Evolutionary conservation across 176 grass and related monocot species (phyloP).

Genomic region (Bromus sterilis): DNA sequence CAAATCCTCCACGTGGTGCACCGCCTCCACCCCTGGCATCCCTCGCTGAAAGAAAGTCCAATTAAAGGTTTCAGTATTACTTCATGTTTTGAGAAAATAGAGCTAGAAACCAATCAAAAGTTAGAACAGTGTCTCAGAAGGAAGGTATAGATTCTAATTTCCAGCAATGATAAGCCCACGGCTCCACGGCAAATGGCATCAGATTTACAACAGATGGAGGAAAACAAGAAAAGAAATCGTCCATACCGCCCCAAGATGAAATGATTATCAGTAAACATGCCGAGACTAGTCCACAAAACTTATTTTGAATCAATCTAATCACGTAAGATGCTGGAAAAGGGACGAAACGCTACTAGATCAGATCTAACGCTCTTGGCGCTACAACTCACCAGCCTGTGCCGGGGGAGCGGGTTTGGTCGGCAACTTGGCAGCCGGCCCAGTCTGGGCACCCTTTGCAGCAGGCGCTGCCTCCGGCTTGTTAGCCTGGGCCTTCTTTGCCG

Average conservation of each 20-base stretch:
- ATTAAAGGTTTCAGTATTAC: background rate
- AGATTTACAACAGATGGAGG: background rate
- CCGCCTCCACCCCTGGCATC: constrained; percentile 27
- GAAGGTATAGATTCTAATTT: constrained; percentile 15
- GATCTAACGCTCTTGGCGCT: constrained; percentile 2
- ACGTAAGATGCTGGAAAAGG: background rate
- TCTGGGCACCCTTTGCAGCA: constrained; percentile 24
- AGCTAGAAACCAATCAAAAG: background rate
- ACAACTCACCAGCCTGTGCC: constrained; percentile 51
- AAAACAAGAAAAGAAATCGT: background rate
- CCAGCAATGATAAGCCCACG: background rate
- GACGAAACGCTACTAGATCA: background rate
- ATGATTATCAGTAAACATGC: background rate
- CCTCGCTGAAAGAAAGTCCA: constrained; percentile 36
- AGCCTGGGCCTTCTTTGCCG: constrained; percentile 45
- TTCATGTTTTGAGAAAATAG: background rate
- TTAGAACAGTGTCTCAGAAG: background rate
- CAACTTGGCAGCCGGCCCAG: constrained; percentile 41
- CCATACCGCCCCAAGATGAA: background rate
- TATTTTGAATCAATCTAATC: background rate
- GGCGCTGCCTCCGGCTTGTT: constrained; percentile 27
- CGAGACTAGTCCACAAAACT: background rate
- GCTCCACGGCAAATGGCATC: background rate
- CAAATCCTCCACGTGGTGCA: constrained; percentile 52
- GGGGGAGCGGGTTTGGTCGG: constrained; percentile 66